phyloP scores from a whole-genome alignment of 306 rosid species.

The Dicorynia guianensis region DNA sequence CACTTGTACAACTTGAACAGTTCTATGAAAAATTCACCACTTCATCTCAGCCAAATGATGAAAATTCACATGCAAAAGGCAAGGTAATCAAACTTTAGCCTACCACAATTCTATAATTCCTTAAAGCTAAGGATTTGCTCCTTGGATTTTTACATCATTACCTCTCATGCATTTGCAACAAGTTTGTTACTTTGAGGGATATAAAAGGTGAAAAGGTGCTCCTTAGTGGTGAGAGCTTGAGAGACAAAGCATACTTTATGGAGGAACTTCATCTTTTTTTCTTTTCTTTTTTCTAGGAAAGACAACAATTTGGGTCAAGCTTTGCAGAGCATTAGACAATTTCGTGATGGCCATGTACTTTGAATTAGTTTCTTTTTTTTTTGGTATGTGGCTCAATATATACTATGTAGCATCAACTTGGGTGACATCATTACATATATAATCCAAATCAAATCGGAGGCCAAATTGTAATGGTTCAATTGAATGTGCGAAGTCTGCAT shows the following conservation, averaged over 20 bases:
- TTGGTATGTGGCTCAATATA: no score
- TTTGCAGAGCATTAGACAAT: conserved; percentile 32
- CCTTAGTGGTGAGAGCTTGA: conserved; percentile 32
- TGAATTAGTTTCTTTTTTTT: no score
- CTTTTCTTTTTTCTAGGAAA: neutral
- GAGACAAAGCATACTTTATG: conserved; percentile 38
- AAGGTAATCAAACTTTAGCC: conserved; percentile 24
- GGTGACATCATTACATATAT: conserved; percentile 15
- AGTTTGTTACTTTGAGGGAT: neutral
- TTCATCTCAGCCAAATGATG: conserved; percentile 47
- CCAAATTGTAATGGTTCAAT: conserved; percentile 5
- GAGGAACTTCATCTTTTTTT: conserved; percentile 21
- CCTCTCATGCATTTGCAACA: conserved; percentile 43
- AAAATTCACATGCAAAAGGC: conserved; percentile 50
- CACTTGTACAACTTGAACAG: no score
- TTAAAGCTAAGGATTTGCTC: conserved; percentile 36
- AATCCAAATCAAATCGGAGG: no score
- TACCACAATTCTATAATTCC: neutral
- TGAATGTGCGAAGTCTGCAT: neutral
- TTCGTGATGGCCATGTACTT: conserved; percentile 29
- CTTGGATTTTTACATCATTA: conserved; percentile 50
- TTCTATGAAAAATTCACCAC: no score
- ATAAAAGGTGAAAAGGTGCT: conserved; percentile 18
- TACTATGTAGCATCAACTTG: conserved; percentile 17
- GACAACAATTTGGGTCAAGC: conserved; percentile 37